These are phyloP conservation scores for Platanus orientalis DNA, from an alignment of 164 flowering plant genomes.

Conservation along the genomic window DNA sequence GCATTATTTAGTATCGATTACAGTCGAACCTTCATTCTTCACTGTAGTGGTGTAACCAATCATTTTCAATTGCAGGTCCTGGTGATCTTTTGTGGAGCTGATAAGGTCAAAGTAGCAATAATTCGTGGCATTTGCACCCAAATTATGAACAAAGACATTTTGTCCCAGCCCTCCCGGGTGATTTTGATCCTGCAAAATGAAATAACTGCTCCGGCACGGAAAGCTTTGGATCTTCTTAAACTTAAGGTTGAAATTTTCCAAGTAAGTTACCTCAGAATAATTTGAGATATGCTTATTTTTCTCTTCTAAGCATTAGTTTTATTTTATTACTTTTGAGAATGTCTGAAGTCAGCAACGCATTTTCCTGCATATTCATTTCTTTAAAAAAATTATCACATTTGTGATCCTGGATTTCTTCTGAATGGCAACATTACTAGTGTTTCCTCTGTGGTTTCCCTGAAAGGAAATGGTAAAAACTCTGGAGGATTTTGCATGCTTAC, in stretches of 20 bases:
- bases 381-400: neutral
- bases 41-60: neutral
- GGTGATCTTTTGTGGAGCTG: conserved; percentile 33
- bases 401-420: neutral
- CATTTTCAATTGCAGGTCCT: conserved; percentile 25
- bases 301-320: neutral
- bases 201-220: conserved; percentile 25
- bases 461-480: no score
- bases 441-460: no score
- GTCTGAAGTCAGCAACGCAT: neutral
- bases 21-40: neutral
- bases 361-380: neutral
- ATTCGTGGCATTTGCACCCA: conserved; percentile 12
- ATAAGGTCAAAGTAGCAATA: conserved; percentile 11
- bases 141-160: conserved; percentile 9
- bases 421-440: neutral
- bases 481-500: no score
- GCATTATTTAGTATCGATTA: neutral
- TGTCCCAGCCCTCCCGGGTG: conserved; percentile 17
- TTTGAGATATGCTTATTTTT: neutral
- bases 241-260: conserved; percentile 19
- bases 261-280: conserved; percentile 15
- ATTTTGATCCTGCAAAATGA: conserved; percentile 33
- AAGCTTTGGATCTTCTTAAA: conserved; percentile 16
- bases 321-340: neutral